phyloP scores from a whole-genome alignment of 2,329 filamentous ascomycete genomes.

The Bipolaris victoriae region DNA sequence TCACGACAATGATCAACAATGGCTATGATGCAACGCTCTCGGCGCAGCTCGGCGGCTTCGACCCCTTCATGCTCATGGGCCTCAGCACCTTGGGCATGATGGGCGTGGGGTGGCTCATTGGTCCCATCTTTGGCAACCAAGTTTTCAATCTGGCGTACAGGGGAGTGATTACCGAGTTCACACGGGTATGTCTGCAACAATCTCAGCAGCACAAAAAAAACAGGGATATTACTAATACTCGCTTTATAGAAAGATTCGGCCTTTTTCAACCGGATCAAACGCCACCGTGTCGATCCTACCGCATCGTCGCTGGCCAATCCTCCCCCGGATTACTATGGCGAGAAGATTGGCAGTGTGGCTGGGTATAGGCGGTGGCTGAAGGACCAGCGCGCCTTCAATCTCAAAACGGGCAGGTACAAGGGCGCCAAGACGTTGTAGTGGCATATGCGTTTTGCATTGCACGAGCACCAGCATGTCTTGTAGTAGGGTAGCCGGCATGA shows the following conservation, averaged over 20 bases:
- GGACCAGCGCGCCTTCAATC: conserved; percentile 93
- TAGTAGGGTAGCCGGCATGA: not conserved
- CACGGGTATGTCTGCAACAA: conserved; percentile 58
- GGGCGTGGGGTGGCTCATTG: conserved; percentile 85
- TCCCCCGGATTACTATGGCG: conserved; percentile 96
- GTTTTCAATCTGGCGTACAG: conserved; percentile 80
- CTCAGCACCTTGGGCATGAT: conserved; percentile 77
- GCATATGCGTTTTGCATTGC: not conserved
- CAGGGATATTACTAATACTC: not conserved
- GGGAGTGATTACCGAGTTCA: conserved; percentile 74
- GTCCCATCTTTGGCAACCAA: conserved; percentile 79
- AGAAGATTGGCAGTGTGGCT: conserved; percentile 93
- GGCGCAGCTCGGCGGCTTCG: conserved; percentile 80
- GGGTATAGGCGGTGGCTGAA: conserved; percentile 96
- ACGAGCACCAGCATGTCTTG: not conserved
- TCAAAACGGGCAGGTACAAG: conserved; percentile 70
- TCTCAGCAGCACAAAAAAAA: too few species aligned
- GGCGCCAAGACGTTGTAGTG: conserved; percentile 9
- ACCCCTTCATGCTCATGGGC: conserved; percentile 85
- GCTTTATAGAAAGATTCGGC: conserved; percentile 84
- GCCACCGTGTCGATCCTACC: conserved; percentile 87
- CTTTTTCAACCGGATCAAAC: conserved; percentile 91
- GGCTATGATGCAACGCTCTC: conserved; percentile 70
- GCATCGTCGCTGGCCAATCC: conserved; percentile 90
- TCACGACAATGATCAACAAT: conserved; percentile 70